Base-by-base conservation (phyloP, 2,329 filamentous ascomycete genomes). In the Arthrobotrys conoides region DNA sequence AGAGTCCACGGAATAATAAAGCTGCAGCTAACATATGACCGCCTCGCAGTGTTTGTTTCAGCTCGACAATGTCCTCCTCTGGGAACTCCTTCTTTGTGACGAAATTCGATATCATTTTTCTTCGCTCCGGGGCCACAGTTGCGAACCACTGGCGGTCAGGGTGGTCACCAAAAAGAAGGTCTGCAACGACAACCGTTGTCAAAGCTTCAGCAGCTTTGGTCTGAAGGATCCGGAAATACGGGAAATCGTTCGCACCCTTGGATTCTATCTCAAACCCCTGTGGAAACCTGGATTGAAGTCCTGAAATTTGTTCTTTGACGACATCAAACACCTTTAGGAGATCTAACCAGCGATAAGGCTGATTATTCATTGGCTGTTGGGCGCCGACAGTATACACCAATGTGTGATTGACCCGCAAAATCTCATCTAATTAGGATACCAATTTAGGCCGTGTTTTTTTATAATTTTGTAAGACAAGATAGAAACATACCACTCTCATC, bases 321-420 rank as follows among this genome's bases (percentile, higher is more conserved):
- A 89, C 55, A 0, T 83, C 82, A 0, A 92, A 83, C 0, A 92
- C 80, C 0, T 87, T 81, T 36, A 91, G 87, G 0, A 89, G 86
- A 0, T 89, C 80, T 0, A 81, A 79, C 91, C 90, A 92, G 4
- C 91, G 84, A 1, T 87, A 83, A 0, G 89, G 88, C 57, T 86
- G 86, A 16, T 87, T 84, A 3, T 91, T 87, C 0, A 90, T 84
- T 0, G 86, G 80, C 0, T 82, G 81, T 71, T 90, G 88, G 0
- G 82, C 80, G 0, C 90, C 90, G 80, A 91, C 87, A 0, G 89
- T 90, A 72, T 92, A 91, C 0, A 91, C 84, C 0, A 92, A 82
- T 80, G 92, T 89, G 44, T 90, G 90, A 59, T 88, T 88, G 2
- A 87, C 85, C 49, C 86, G 88, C 48, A 91, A 87, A 69, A 88